phyloP scores from a whole-genome alignment of 768 basidiomycete species.

The Agaricus bisporus region DNA sequence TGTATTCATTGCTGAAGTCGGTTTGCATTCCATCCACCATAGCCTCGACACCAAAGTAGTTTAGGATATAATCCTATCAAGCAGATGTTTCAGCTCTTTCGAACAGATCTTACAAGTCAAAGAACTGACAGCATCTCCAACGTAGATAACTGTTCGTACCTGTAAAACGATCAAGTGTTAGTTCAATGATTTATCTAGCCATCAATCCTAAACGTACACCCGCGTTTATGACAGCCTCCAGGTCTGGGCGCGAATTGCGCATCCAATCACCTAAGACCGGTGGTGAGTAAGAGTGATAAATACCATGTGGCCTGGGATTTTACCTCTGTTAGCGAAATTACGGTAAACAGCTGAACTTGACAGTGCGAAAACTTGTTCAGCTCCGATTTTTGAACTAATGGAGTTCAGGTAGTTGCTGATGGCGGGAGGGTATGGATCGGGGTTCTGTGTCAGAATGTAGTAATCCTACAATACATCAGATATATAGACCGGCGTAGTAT shows the following conservation, averaged over 20 bases:
- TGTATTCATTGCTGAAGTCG: constrained; percentile 34
- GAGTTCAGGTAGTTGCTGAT: constrained; percentile 27
- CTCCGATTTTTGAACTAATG: constrained; percentile 33
- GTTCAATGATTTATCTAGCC: not conserved
- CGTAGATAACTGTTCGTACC: constrained; percentile 43
- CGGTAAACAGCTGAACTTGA: constrained; percentile 35
- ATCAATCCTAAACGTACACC: constrained; percentile 26
- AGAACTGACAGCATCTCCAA: constrained; percentile 46
- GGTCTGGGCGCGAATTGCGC: constrained; percentile 37
- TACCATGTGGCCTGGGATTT: not conserved
- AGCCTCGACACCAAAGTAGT: constrained; percentile 49
- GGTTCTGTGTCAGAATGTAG: constrained; percentile 35
- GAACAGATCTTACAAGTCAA: not conserved
- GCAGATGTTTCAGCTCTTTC: not conserved
- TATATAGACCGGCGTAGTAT: not conserved
- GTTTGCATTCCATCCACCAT: constrained; percentile 50
- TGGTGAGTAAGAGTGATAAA: not conserved
- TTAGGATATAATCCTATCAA: constrained; percentile 43
- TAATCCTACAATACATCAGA: constrained; percentile 28
- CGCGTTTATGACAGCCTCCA: constrained; percentile 54
- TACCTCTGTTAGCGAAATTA: constrained; percentile 42
- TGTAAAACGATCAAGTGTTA: constrained; percentile 5
- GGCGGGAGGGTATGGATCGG: constrained; percentile 44
- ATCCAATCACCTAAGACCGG: constrained; percentile 49
- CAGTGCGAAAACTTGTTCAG: constrained; percentile 35